These are phyloP conservation scores for Penicillium pulvis DNA, from an alignment of 495 filamentous ascomycete genomes.

Conservation along the genomic window DNA sequence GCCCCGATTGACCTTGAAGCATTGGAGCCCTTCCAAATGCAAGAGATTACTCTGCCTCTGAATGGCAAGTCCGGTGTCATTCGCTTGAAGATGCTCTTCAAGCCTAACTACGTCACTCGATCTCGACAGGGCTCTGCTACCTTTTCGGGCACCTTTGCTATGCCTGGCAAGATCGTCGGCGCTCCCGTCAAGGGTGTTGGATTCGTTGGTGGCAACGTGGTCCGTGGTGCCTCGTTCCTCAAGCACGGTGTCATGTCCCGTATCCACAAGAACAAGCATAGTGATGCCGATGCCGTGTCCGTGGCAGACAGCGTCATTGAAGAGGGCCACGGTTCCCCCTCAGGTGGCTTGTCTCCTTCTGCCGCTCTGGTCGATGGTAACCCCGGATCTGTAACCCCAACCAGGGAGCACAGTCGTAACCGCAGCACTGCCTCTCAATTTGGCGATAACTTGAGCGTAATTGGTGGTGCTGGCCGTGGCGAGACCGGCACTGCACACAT, in stretches of 20 bases:
- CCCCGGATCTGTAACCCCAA: slow-evolving; percentile 39
- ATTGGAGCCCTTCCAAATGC: slow-evolving; percentile 80
- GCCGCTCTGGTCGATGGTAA: slow-evolving; percentile 34
- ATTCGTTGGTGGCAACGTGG: slow-evolving; percentile 76
- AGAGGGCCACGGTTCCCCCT: slow-evolving; percentile 42
- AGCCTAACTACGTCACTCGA: slow-evolving; percentile 85
- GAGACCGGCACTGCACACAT: slow-evolving; percentile 78
- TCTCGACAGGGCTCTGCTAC: slow-evolving; percentile 88
- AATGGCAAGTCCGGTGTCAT: slow-evolving; percentile 89
- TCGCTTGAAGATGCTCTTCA: slow-evolving; percentile 87
- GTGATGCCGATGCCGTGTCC: slow-evolving; percentile 54
- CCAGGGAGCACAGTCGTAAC: slow-evolving; percentile 60
- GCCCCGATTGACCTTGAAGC: slow-evolving; percentile 75
- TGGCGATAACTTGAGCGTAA: slow-evolving; percentile 49
- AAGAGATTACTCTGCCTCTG: slow-evolving; percentile 72
- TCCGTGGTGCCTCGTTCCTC: slow-evolving; percentile 86
- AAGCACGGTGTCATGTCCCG: slow-evolving; percentile 69
- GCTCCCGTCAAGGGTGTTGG: slow-evolving; percentile 90
- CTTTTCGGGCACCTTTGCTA: slow-evolving; percentile 87
- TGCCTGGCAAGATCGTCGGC: slow-evolving; percentile 90
- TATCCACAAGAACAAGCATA: slow-evolving; percentile 53
- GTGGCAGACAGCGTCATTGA: slow-evolving; percentile 17
- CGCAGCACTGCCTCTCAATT: slow-evolving; percentile 64
- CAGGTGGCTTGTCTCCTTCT: slow-evolving; percentile 40
- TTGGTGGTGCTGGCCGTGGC: slow-evolving; percentile 49